Base-by-base conservation (phyloP, 345 rosid species). In the Geranium brycei region DNA sequence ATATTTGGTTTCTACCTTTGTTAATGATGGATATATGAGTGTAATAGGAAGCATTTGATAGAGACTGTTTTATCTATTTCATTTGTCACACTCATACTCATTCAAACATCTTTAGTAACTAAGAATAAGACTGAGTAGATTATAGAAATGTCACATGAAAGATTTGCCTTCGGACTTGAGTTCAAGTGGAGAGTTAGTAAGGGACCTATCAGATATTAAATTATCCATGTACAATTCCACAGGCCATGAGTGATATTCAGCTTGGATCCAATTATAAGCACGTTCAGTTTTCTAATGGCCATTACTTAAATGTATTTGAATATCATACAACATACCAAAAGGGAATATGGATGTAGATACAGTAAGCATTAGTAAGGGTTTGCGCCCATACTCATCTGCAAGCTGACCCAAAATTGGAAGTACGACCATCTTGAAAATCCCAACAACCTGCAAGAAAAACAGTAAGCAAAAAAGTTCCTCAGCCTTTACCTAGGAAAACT, bases 351-450 rank as follows among this genome's bases (percentile, higher is more conserved):
- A 60, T 10, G 84, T 76, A 19, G 87, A 78, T 62, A 76, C 56
- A 17, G 82, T 76, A 7, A 78, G 66, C 31, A 82, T 67, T 5
- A 82, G 81, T 69, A 82, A 55, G 0, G 82, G 79, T 64, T 82
- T 82, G 57, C 87, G 81, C 53, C 87, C 87, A 18, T 68, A 66
- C 68, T 82, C 84, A 66, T 82, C 84, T 5, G 87, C 84, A 76
- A 82, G 87, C 74, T 82, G 84, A 59, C 87, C 84, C 1, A 82
- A 53, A 62, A 82, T 67, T 38, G 87, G 87, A 56, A 83, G 68
- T 17, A 75, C 76, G 51, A 76, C 72, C 87, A 83, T 78, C 77
- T 80, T 78, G 83, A 83, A 83, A 67, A 83, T 32, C 53, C 87
- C 87, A 67, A 78, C 87, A 47, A 80, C 75, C 87, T 83, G 62